Evolutionary conservation across 2,329 filamentous ascomycete species (phyloP).

Genomic region (Cercospora sojina): DNA sequence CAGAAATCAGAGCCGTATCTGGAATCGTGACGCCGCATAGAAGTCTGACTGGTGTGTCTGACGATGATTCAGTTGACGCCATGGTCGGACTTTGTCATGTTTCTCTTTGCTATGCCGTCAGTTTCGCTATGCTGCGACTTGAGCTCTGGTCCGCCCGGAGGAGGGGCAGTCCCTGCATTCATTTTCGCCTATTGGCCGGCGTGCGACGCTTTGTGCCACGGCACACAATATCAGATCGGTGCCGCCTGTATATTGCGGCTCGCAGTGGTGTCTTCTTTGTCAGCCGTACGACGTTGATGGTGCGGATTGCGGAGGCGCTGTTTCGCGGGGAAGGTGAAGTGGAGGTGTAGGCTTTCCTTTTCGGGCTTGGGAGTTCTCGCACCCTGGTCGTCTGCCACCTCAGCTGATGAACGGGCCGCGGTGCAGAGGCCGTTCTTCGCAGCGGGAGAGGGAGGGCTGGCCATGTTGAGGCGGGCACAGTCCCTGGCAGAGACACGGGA

Average conservation of each 20-base stretch:
- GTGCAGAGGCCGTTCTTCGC: neutral
- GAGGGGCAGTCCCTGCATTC: neutral
- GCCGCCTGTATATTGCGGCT: neutral
- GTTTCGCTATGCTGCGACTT: neutral
- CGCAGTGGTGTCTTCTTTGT: neutral
- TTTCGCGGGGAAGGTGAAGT: neutral
- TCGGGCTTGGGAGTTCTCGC: neutral
- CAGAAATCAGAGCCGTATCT: constrained; percentile 41
- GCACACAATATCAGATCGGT: neutral
- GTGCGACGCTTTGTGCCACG: neutral
- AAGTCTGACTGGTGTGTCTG: neutral
- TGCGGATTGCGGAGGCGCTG: neutral
- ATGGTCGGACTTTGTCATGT: neutral
- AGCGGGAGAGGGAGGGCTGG: neutral
- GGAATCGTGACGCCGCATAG: constrained; percentile 39
- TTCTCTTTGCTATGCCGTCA: neutral
- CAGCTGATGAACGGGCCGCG: neutral
- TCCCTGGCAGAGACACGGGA: neutral
- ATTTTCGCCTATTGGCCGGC: neutral
- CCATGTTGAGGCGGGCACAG: neutral
- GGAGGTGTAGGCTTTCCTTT: neutral
- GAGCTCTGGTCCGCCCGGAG: neutral
- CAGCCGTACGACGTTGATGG: neutral
- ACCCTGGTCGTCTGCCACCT: neutral
- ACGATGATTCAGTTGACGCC: neutral